Evolutionary conservation across 225 moss, liverwort and hornwort genomes (phyloP).

Genomic region (Pseudoscleropodium purum): DNA sequence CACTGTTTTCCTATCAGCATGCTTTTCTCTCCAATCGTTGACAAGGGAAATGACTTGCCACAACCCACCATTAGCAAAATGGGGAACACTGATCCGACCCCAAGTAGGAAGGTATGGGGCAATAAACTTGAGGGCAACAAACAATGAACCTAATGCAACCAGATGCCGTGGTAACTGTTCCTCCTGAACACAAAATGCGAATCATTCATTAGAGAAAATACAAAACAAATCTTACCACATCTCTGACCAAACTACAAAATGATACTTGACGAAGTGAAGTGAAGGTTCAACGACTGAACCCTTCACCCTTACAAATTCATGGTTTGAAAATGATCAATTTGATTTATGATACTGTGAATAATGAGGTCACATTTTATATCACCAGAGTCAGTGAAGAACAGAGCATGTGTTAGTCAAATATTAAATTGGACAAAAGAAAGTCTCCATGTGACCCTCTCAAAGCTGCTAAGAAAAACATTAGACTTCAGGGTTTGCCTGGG

Average conservation of each 20-base stretch:
- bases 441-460: background rate
- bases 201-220: background rate
- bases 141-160: conserved; percentile 27
- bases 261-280: background rate
- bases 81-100: conserved; percentile 39
- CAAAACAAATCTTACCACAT: background rate
- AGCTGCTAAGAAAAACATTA: background rate
- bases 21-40: conserved; percentile 28
- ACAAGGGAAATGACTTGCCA: conserved; percentile 37
- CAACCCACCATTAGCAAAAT: conserved; percentile 54
- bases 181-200: conserved; percentile 16
- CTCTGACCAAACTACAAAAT: background rate
- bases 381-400: background rate
- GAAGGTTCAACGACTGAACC: background rate
- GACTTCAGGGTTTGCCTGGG: background rate
- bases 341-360: background rate
- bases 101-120: conserved; percentile 31
- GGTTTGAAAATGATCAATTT: background rate
- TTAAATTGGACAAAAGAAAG: background rate
- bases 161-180: conserved; percentile 34
- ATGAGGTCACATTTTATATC: background rate
- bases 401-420: background rate
- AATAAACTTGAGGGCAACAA: conserved; percentile 22
- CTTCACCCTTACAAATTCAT: background rate
- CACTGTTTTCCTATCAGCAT: conserved; percentile 1